phyloP scores from a whole-genome alignment of 257 asterid species.

The Nicotiana obtusifolia region DNA sequence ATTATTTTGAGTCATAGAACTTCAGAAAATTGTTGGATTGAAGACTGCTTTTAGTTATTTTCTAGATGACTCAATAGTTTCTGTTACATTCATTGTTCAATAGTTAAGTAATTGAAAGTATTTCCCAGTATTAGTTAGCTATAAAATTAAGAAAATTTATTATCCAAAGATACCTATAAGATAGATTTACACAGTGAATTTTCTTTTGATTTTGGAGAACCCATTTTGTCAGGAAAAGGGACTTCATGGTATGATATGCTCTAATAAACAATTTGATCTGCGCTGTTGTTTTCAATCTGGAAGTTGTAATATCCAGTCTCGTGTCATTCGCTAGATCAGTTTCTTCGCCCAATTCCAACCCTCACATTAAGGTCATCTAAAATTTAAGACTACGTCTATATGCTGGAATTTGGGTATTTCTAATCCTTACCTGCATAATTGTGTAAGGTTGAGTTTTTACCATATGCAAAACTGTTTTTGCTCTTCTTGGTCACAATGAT shows the following conservation, averaged over 20 bases:
- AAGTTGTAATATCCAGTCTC: neutral
- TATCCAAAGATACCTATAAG: neutral
- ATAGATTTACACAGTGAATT: neutral
- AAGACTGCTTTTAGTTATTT: neutral
- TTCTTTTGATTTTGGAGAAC: neutral
- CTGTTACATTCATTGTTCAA: neutral
- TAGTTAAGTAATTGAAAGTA: neutral
- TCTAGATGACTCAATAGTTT: neutral
- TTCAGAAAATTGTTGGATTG: neutral
- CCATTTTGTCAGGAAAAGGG: neutral
- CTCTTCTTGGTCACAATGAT: neutral
- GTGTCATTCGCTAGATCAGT: neutral
- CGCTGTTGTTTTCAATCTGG: neutral
- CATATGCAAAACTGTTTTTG: neutral
- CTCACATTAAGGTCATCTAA: neutral
- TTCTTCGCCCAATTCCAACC: neutral
- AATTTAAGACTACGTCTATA: neutral
- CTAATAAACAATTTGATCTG: neutral
- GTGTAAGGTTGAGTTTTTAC: neutral
- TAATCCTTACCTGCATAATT: neutral
- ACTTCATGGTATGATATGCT: neutral
- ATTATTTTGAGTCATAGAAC: constrained; percentile 5
- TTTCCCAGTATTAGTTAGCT: neutral
- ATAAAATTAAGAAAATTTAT: neutral
- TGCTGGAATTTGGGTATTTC: neutral